These are phyloP conservation scores for peach (Prunus persica) DNA, from an alignment of 306 rosid genomes.

Conservation along the genomic window Prunus_persica_NCBIv2 NC_034010.1:24238501-24239000, in stretches of 20 bases:
- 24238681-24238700: background rate
- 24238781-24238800: background rate
- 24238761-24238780: too few relatives aligned
- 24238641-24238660: constrained; percentile 58
- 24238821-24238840: background rate
- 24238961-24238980: constrained; percentile 99
- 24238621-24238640: constrained; percentile 44
- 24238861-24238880: background rate
- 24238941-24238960: constrained; percentile 95
- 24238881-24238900: constrained; percentile 2
- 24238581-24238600: background rate
- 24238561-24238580: constrained; percentile 3
- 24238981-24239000: constrained; percentile 93
- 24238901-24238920: background rate
- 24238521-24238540: constrained; percentile 27
- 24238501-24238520: background rate
- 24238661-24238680: constrained; percentile 1
- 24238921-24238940: constrained; percentile 68
- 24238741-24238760: too few relatives aligned
- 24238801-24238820: background rate
- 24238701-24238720: background rate
- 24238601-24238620: constrained; percentile 27
- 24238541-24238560: constrained; percentile 2
- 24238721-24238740: background rate
- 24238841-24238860: background rate